Evolutionary conservation across 306 rosid genomes (phyloP).

Genomic region (Dalbergia cultrata): DNA sequence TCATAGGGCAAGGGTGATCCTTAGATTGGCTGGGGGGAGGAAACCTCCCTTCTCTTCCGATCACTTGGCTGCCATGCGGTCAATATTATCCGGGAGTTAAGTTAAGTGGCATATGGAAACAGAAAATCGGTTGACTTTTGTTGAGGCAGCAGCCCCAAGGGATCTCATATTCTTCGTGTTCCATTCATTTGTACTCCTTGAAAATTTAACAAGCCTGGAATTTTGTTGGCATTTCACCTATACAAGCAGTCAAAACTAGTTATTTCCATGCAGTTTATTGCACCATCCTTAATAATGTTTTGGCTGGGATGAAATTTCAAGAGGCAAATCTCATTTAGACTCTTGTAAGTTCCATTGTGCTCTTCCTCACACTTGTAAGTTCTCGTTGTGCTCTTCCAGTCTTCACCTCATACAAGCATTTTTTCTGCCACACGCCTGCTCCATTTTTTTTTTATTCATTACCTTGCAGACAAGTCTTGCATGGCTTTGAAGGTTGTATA

Average conservation of each 20-base stretch:
- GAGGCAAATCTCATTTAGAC: constrained; percentile 30
- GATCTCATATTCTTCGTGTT: constrained; percentile 45
- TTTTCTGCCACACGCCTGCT: neutral
- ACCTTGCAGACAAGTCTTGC: constrained; percentile 3
- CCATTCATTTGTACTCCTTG: constrained; percentile 53
- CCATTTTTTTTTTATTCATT: neutral
- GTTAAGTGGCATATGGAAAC: constrained; percentile 42
- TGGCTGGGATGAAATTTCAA: constrained; percentile 30
- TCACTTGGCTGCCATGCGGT: constrained; percentile 54
- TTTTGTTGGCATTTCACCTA: constrained; percentile 28
- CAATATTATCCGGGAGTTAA: constrained; percentile 47
- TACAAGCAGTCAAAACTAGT: constrained; percentile 12
- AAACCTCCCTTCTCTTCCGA: constrained; percentile 60
- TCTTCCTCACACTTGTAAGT: constrained; percentile 39
- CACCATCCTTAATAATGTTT: constrained; percentile 24
- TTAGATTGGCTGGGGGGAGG: constrained; percentile 60
- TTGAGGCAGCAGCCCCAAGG: constrained; percentile 25
- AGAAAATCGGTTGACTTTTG: constrained; percentile 15
- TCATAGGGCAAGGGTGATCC: constrained; percentile 53
- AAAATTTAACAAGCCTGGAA: constrained; percentile 34
- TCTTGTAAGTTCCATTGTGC: constrained; percentile 39
- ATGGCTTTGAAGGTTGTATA: neutral
- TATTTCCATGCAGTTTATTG: constrained; percentile 31
- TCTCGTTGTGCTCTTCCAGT: neutral
- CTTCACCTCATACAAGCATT: constrained; percentile 7